Percentiles rank a stretch among this genome's conserved stretches.
These are phyloP conservation scores for Hyphopichia fennica DNA, from an alignment of 1,139 yeast species.

Conservation along the genomic window DNA sequence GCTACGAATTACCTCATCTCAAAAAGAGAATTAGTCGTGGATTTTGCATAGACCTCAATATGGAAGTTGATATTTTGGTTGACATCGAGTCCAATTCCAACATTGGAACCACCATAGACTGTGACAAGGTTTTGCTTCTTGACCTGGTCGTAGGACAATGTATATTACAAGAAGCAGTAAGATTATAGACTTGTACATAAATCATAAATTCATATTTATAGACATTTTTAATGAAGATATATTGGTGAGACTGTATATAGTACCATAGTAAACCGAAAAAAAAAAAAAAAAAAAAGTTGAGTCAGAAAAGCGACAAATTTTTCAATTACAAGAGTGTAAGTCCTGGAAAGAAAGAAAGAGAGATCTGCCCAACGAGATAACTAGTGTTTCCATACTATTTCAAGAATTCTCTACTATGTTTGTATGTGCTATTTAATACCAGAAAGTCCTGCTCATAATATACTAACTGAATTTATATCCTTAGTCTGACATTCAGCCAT, in stretches of 20 bases:
- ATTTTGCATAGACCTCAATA: conserved; percentile 46
- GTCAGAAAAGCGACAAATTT: conserved; percentile 1
- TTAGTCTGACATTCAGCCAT: conserved; percentile 59
- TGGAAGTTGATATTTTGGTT: conserved; percentile 42
- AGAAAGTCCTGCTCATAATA: background rate
- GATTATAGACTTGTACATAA: conserved; percentile 2
- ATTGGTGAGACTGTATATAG: background rate
- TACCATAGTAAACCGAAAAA: background rate
- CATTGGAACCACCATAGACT: conserved; percentile 46
- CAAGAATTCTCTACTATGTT: no score
- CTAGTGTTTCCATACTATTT: no score
- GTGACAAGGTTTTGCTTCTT: conserved; percentile 38
- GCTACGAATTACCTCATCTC: conserved; percentile 11
- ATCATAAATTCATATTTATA: no score
- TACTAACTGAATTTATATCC: conserved; percentile 13
- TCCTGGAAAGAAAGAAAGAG: background rate
- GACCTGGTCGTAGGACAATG: conserved; percentile 37
- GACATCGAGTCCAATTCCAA: conserved; percentile 16
- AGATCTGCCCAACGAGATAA: no score
- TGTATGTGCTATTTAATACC: conserved; percentile 7
- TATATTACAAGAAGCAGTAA: conserved; percentile 20
- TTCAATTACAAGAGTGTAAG: background rate
- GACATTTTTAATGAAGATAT: background rate
- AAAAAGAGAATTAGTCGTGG: conserved; percentile 22
- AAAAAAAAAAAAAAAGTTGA: background rate